phyloP scores from a whole-genome alignment of 2,329 filamentous ascomycete genomes.

The Thielaviopsis euricoi region DNA sequence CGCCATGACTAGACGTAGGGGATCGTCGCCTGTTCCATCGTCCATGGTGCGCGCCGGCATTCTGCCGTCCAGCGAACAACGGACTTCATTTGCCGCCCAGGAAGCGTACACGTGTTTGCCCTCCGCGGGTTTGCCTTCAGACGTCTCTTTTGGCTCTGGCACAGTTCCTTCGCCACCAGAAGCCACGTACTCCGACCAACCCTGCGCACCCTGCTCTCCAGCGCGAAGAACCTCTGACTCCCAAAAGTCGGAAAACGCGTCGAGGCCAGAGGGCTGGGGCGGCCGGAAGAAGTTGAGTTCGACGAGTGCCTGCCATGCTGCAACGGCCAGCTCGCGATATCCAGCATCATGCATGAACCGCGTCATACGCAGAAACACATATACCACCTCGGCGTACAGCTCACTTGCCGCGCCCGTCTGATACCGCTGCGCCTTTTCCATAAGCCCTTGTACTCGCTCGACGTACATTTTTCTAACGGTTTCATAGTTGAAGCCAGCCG shows the following conservation, averaged over 20 bases:
- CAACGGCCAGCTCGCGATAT: conserved; percentile 59
- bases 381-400: conserved; percentile 27
- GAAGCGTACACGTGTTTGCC: conserved; percentile 24
- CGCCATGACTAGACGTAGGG: conserved; percentile 66
- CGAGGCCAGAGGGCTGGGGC: conserved; percentile 1
- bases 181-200: conserved; percentile 47
- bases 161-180: not conserved
- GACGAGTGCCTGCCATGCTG: conserved; percentile 67
- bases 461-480: conserved; percentile 42
- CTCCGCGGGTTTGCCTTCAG: not conserved
- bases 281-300: conserved; percentile 55
- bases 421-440: conserved; percentile 1
- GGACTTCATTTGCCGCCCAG: conserved; percentile 39
- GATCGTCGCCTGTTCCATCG: conserved; percentile 60
- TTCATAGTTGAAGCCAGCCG: conserved; percentile 52
- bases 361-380: conserved; percentile 61
- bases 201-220: conserved; percentile 54
- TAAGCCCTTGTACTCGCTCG: conserved; percentile 25
- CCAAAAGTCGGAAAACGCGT: conserved; percentile 46
- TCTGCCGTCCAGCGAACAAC: conserved; percentile 28
- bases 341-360: conserved; percentile 60
- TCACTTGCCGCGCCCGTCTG: not conserved
- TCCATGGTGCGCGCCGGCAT: conserved; percentile 61
- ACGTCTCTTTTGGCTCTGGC: conserved; percentile 1
- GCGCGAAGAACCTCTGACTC: conserved; percentile 66